These are phyloP conservation scores for Diaporthe ilicicola DNA, from an alignment of 2,329 filamentous ascomycete species.

Conservation along the genomic window DNA sequence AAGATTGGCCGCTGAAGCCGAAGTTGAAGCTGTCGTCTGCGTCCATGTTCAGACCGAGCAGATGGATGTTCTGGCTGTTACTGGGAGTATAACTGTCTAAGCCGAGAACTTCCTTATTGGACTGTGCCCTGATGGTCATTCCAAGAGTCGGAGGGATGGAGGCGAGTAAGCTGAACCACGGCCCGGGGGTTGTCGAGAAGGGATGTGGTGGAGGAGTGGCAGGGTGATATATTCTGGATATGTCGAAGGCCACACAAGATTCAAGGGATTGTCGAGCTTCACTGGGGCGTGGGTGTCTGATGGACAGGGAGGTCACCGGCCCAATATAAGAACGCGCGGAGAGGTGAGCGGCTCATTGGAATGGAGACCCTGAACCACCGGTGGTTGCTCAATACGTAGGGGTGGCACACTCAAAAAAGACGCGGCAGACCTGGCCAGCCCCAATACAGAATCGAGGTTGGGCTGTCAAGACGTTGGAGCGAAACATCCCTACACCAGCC, in stretches of 20 bases:
- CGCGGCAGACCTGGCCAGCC: slow-evolving; percentile 23
- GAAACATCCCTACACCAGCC: slow-evolving; percentile 34
- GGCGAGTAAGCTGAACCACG: slow-evolving; percentile 16
- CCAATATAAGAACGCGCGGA: slow-evolving; percentile 27
- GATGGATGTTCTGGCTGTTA: slow-evolving; percentile 3
- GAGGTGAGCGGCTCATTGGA: slow-evolving; percentile 31
- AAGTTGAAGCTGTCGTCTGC: slow-evolving; percentile 24
- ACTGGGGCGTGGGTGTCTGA: background rate
- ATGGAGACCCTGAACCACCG: slow-evolving; percentile 31
- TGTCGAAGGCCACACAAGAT: slow-evolving; percentile 5
- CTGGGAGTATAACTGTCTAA: slow-evolving; percentile 18
- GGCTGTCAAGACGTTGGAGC: slow-evolving; percentile 28
- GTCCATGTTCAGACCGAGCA: slow-evolving; percentile 28
- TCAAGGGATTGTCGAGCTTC: slow-evolving; percentile 28
- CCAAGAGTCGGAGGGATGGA: slow-evolving; percentile 15
- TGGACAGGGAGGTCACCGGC: slow-evolving; percentile 26
- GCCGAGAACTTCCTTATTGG: slow-evolving; percentile 1
- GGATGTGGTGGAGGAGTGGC: slow-evolving; percentile 25
- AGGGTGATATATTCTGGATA: slow-evolving; percentile 25
- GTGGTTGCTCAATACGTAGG: slow-evolving; percentile 32
- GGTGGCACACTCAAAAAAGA: slow-evolving; percentile 31
- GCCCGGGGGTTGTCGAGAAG: slow-evolving; percentile 22
- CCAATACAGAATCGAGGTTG: slow-evolving; percentile 25
- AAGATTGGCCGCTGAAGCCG: slow-evolving; percentile 22
- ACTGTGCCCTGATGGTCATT: slow-evolving; percentile 23